phyloP scores from a whole-genome alignment of 139 green algal genomes.

The Chlamydomonas eustigma region DNA sequence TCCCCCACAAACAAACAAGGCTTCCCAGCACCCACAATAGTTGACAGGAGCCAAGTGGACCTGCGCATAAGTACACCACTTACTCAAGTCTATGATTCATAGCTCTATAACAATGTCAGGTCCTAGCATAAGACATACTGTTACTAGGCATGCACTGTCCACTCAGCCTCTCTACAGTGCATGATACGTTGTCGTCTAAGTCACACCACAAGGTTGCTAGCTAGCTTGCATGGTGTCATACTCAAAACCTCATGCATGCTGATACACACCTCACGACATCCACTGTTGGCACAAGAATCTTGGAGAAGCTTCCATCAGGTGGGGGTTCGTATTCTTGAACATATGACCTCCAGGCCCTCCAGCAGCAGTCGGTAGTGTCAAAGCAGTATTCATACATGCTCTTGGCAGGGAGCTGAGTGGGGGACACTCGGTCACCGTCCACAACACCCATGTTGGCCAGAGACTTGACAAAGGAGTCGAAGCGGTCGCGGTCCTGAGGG shows the following conservation, averaged over 20 bases:
- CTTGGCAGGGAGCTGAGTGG: conserved; percentile 59
- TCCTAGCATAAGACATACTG: no score
- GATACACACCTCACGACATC: conserved; percentile 59
- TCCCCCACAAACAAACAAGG: conserved; percentile 75
- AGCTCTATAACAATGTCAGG: no score
- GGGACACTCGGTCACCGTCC: conserved; percentile 56
- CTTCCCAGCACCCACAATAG: conserved; percentile 38
- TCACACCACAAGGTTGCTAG: no score
- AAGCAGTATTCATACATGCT: conserved; percentile 86
- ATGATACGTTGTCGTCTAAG: no score
- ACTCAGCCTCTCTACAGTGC: no score
- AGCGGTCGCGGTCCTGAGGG: conserved; percentile 56
- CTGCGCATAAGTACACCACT: conserved; percentile 22
- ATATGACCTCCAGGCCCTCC: conserved; percentile 66
- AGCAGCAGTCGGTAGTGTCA: conserved; percentile 55
- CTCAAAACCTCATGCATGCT: background rate
- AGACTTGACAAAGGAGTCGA: conserved; percentile 71
- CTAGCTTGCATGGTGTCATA: no score
- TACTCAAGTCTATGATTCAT: no score
- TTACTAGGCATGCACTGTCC: no score
- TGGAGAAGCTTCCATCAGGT: conserved; percentile 61
- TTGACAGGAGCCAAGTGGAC: conserved; percentile 59
- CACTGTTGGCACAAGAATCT: conserved; percentile 82
- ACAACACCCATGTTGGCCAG: conserved; percentile 53
- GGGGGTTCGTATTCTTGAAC: conserved; percentile 59